phyloP scores from a whole-genome alignment of 192 early-diverging fungal genomes.

The Coemansia sp. region DNA sequence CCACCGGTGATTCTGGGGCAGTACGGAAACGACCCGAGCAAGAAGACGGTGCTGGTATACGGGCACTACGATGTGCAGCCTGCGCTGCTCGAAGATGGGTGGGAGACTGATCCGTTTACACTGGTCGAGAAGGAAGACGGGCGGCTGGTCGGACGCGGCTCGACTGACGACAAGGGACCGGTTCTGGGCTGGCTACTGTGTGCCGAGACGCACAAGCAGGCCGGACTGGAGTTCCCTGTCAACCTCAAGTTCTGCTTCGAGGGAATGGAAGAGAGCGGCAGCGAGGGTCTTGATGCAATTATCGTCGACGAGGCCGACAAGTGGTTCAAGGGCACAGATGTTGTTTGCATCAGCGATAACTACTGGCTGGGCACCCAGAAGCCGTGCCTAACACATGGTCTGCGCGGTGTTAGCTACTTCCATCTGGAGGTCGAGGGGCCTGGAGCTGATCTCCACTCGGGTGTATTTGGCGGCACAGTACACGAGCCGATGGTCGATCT shows the following conservation, averaged over 20 bases:
- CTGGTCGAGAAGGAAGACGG: conserved; percentile 83
- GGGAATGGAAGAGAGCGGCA: conserved; percentile 89
- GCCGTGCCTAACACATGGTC: conserved; percentile 97
- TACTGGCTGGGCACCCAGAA: conserved; percentile 97
- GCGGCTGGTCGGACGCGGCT: conserved; percentile 85
- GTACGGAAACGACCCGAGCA: conserved; percentile 85
- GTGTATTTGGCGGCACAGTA: conserved; percentile 90
- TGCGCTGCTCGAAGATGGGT: conserved; percentile 78
- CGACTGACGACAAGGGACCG: conserved; percentile 97
- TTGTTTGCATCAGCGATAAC: conserved; percentile 97
- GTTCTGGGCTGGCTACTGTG: conserved; percentile 97
- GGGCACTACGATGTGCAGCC: conserved; percentile 99
- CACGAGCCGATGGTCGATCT: conserved; percentile 99
- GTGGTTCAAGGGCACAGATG: conserved; percentile 90
- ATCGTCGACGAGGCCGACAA: conserved; percentile 83
- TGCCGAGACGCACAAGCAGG: conserved; percentile 88
- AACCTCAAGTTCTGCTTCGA: conserved; percentile 98
- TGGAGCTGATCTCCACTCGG: conserved; percentile 91
- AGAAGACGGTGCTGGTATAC: conserved; percentile 96
- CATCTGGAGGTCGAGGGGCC: conserved; percentile 72
- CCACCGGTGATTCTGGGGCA: conserved; percentile 90
- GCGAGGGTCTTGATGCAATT: conserved; percentile 90
- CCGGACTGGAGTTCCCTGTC: conserved; percentile 88
- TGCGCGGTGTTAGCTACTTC: conserved; percentile 75
- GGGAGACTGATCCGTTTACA: conserved; percentile 89